Evolutionary conservation across 2,329 filamentous ascomycete species (phyloP).

Genomic region (Cladosporium oxysporum): DNA sequence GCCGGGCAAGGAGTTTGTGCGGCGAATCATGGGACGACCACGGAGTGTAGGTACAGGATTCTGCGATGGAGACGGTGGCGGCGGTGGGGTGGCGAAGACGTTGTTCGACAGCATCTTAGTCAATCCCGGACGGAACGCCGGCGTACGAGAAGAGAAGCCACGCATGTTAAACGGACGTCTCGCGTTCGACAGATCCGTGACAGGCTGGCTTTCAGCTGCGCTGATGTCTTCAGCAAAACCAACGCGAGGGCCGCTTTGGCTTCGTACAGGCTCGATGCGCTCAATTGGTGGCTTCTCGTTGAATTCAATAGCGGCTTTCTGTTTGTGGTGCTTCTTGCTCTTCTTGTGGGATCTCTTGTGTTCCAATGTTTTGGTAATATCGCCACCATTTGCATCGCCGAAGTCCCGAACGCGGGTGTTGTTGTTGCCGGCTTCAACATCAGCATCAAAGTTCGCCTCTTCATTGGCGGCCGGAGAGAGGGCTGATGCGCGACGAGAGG

Average conservation of each 20-base stretch:
- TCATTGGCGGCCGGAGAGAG: constrained; percentile 50
- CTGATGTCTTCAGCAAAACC: constrained; percentile 43
- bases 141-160: constrained; percentile 50
- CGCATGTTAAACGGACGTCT: constrained; percentile 38
- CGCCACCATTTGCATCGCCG: constrained; percentile 35
- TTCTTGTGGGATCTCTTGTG: constrained; percentile 46
- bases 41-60: constrained; percentile 12
- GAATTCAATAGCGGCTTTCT: constrained; percentile 32
- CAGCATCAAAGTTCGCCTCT: constrained; percentile 60
- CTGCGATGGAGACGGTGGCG: constrained; percentile 25
- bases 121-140: constrained; percentile 56
- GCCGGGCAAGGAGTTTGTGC: constrained; percentile 74
- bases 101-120: constrained; percentile 70
- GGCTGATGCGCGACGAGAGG: constrained; percentile 40
- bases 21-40: constrained; percentile 53
- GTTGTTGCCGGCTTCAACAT: constrained; percentile 39
- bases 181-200: constrained; percentile 23
- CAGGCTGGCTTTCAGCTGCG: constrained; percentile 26
- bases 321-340: constrained; percentile 43
- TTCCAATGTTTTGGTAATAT: constrained; percentile 37
- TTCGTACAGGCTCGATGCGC: constrained; percentile 9
- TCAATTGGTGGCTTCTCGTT: constrained; percentile 19
- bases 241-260: constrained; percentile 32
- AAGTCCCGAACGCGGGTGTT: constrained; percentile 51
- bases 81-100: constrained; percentile 60